Base-by-base conservation (phyloP, 192 early-diverging fungal species). In the Backusella circina region DNA sequence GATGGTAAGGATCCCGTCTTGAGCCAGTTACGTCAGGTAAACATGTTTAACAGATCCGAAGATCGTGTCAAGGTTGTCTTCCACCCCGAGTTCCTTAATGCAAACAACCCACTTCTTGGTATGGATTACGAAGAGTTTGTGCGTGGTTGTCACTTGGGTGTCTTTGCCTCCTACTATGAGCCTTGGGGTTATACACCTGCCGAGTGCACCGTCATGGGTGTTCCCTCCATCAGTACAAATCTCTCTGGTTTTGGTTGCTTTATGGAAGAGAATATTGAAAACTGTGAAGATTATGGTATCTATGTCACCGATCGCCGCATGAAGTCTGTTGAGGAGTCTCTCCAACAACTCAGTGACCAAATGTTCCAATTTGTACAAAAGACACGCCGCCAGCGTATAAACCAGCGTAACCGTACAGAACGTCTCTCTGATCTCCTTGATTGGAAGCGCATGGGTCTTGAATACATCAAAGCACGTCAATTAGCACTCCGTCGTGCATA, bases 71-170 rank as follows among this genome's bases (percentile, higher is more conserved):
- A 98, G 86, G 88, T 99, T 12, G 88, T 99, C 7, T 99, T 97
- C 91, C 97, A 99, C 74, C 97, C 97, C n/a, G 96, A 99, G 82
- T 99, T 97, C 85, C 85, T 99, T 61, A 97, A 92, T 84, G 87
- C 95, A 28, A 98, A 96, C 88, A 97, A 95, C 86, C 97, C 97
- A 1, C 83, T 99, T 10, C 85, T 98, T 35, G 91, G 93, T 16
- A 84, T 99, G 54, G 97, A 99, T 79, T 99, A 99, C 80, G 97
- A 99, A 78, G 97, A 99, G 74, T 99, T 99, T 85, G 94, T 99
- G 70, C 92, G 97, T 77, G 97, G 96, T 61, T 96, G 94, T 73
- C 96, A 98, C 74, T 84, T 98, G 82, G 97, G 97, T 79, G 97
- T 99, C 2, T 99, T 99, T 86, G 95, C 96, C 8, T 93, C 90